phyloP scores from a whole-genome alignment of 108 stramenopile genomes.

The Nitzschia inconspicua region DNA sequence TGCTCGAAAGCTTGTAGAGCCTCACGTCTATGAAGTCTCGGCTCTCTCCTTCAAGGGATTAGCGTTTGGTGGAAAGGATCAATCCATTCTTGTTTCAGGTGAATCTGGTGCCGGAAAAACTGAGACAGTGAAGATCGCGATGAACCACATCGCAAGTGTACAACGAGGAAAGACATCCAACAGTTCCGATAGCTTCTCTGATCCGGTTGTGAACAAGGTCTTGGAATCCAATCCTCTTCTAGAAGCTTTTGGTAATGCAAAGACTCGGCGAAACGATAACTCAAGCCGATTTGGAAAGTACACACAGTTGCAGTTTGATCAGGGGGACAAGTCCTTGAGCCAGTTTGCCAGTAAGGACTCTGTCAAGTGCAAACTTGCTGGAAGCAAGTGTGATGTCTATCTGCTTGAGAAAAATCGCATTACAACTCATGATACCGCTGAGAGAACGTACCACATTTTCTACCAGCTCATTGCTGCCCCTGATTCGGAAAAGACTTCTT shows the following conservation, averaged over 20 bases:
- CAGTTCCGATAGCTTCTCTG: slow-evolving; percentile 7
- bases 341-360: slow-evolving; percentile 27
- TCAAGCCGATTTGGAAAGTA: slow-evolving; percentile 87
- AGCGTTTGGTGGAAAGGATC: slow-evolving; percentile 60
- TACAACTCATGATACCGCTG: slow-evolving; percentile 83
- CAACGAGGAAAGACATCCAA: slow-evolving; percentile 35
- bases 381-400: slow-evolving; percentile 85
- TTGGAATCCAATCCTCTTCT: slow-evolving; percentile 86
- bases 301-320: slow-evolving; percentile 82
- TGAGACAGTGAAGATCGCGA: slow-evolving; percentile 91
- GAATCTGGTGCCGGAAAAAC: slow-evolving; percentile 95
- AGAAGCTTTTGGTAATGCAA: slow-evolving; percentile 92
- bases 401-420: slow-evolving; percentile 97
- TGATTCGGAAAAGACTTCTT: slow-evolving; percentile 47
- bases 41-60: slow-evolving; percentile 73
- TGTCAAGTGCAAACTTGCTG: slow-evolving; percentile 65
- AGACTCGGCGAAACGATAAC: slow-evolving; percentile 87
- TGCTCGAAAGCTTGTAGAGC: slow-evolving; percentile 40
- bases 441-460: slow-evolving; percentile 98
- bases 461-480: slow-evolving; percentile 92
- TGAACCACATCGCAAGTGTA: slow-evolving; percentile 89
- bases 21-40: slow-evolving; percentile 82
- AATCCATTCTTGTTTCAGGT: slow-evolving; percentile 88
- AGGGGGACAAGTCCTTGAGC: slow-evolving; percentile 31
- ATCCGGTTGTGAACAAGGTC: slow-evolving; percentile 69